These are phyloP conservation scores for Aspergillus transmontanensis DNA, from an alignment of 2,329 filamentous ascomycete genomes.

Conservation along the genomic window DNA sequence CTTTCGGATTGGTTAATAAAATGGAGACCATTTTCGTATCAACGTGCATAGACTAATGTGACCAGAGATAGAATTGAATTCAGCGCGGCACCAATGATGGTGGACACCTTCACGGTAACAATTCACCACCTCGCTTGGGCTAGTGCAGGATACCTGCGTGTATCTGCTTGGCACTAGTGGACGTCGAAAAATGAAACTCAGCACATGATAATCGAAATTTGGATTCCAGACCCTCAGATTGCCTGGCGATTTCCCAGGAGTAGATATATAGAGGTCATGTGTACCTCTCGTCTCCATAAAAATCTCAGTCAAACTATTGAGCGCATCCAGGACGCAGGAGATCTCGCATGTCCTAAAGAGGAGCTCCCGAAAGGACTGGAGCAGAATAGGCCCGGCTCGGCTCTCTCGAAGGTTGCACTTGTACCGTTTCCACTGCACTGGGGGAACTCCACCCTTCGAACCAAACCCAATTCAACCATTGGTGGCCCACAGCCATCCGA, in stretches of 20 bases:
- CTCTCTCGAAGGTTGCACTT: not conserved
- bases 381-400: not conserved
- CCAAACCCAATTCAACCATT: not conserved
- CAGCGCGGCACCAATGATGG: not conserved
- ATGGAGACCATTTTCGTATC: not conserved
- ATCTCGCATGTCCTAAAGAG: slow-evolving; percentile 3
- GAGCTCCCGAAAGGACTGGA: not conserved
- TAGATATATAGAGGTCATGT: slow-evolving; percentile 1
- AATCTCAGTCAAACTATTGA: not conserved
- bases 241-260: not conserved
- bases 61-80: not conserved
- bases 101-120: not conserved
- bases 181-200: not conserved
- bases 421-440: not conserved
- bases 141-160: not conserved
- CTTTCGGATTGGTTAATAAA: not conserved
- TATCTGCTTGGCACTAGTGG: not conserved
- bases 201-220: slow-evolving; percentile 2
- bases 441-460: not conserved
- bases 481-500: slow-evolving; percentile 1
- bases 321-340: not conserved
- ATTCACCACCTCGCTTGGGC: not conserved
- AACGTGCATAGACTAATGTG: not conserved
- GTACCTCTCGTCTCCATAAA: not conserved
- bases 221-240: slow-evolving; percentile 2